Percentiles rank a stretch among this genome's conserved stretches.
Conservation (phyloP, 1,284 basidiomycete species). For the Melampsora americana region DNA sequence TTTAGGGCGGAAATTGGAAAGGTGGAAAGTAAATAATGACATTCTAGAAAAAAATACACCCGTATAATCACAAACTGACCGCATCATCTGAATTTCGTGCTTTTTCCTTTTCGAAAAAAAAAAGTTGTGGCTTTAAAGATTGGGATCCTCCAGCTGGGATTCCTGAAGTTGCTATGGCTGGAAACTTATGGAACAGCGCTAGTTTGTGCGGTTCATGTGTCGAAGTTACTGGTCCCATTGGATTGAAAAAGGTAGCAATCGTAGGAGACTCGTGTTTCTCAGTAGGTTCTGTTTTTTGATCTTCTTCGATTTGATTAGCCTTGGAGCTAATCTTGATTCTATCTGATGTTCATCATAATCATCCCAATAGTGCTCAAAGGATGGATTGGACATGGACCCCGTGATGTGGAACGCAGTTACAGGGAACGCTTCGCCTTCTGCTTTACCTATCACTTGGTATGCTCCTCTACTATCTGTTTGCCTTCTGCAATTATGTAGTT, state of each 20-base stretch:
- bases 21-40: neutral
- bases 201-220: constrained; percentile 23
- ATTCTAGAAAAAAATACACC: neutral
- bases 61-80: neutral
- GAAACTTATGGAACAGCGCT: constrained; percentile 18
- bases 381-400: constrained; percentile 23
- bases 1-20: constrained; percentile 13
- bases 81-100: neutral
- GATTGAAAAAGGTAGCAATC: neutral
- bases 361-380: neutral
- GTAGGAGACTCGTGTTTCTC: constrained; percentile 12
- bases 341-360: neutral
- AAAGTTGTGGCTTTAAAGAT: constrained; percentile 17
- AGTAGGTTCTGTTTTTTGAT: constrained; percentile 14
- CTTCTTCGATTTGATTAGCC: neutral
- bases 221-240: constrained; percentile 8
- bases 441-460: constrained; percentile 13
- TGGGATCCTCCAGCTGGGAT: constrained; percentile 21
- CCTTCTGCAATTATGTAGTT: neutral
- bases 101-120: neutral
- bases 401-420: constrained; percentile 27
- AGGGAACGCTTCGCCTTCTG: neutral
- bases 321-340: neutral
- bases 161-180: constrained; percentile 15
- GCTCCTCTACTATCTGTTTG: neutral